phyloP scores from a whole-genome alignment of 108 stramenopile species.

The Pseudonitzschia multiseries region DNA sequence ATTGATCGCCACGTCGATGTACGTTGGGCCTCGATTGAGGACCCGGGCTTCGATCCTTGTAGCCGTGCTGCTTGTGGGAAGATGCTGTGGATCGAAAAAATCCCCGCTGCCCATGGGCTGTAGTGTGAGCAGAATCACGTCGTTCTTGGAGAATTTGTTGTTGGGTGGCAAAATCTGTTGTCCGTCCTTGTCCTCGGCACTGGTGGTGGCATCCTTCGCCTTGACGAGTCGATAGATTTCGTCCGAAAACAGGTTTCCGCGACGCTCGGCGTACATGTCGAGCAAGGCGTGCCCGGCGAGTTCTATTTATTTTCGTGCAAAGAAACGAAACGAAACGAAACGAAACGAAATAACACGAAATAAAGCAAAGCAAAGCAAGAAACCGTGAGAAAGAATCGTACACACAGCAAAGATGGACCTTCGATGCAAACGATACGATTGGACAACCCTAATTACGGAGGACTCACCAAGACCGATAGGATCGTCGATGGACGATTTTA shows the following conservation, averaged over 20 bases:
- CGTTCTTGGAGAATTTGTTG: slow-evolving; percentile 79
- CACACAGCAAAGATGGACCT: neutral
- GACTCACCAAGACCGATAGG: slow-evolving; percentile 43
- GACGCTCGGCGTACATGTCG: slow-evolving; percentile 71
- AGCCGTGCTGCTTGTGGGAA: slow-evolving; percentile 62
- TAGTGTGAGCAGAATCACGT: slow-evolving; percentile 74
- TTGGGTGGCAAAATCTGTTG: slow-evolving; percentile 52
- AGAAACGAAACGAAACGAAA: too few species aligned
- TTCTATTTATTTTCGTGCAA: slow-evolving; percentile 44
- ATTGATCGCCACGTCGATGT: slow-evolving; percentile 72
- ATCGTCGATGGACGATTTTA: slow-evolving; percentile 71
- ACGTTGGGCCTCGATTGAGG: slow-evolving; percentile 68
- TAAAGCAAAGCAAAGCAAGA: neutral
- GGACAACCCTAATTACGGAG: neutral
- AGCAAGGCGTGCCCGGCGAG: slow-evolving; percentile 65
- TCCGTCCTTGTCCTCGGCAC: neutral
- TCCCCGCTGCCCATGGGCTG: slow-evolving; percentile 86
- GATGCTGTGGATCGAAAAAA: slow-evolving; percentile 51
- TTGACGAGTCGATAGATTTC: slow-evolving; percentile 84
- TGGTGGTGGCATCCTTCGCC: slow-evolving; percentile 69
- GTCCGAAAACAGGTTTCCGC: slow-evolving; percentile 82
- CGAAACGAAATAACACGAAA: neutral
- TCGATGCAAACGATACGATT: slow-evolving; percentile 12
- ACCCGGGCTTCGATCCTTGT: slow-evolving; percentile 68
- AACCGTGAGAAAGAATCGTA: neutral